A percentile compares a stretch with the other conserved stretches of the same genome.
These are phyloP conservation scores for Fusarium sp. DNA, from an alignment of 2,329 filamentous ascomycete genomes.

Conservation along the genomic window DNA sequence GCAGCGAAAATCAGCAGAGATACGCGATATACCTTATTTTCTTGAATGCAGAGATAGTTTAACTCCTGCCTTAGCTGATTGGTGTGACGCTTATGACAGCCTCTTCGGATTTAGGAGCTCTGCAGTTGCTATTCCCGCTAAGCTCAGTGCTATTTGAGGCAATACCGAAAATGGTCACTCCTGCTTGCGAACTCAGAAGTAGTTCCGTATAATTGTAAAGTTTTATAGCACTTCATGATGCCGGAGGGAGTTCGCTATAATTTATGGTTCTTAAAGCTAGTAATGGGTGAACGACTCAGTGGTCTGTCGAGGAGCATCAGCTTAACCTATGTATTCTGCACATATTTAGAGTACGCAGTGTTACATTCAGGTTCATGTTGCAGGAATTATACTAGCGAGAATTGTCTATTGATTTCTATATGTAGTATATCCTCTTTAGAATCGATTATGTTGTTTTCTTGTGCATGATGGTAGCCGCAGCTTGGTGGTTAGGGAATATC, in stretches of 20 bases:
- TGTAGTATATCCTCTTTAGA: rapidly evolving
- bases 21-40: neutral
- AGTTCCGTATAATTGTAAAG: too few species aligned
- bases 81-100: neutral
- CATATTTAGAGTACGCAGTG: neutral
- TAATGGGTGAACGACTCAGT: neutral
- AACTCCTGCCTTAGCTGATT: too few species aligned
- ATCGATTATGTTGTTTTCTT: constrained; percentile 45
- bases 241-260: too few species aligned
- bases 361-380: too few species aligned
- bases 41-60: neutral
- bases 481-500: constrained; percentile 88
- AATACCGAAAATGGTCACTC: too few species aligned
- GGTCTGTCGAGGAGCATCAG: neutral
- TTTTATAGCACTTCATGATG: too few species aligned
- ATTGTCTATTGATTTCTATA: neutral
- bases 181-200: too few species aligned
- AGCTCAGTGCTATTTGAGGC: too few species aligned
- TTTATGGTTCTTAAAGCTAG: too few species aligned
- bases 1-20: neutral
- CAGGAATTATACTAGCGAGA: neutral
- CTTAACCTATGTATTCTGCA: neutral
- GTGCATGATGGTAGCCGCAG: constrained; percentile 47
- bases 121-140: neutral
- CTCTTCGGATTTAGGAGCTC: neutral